Conservation (phyloP, 257 asterid genomes). For the Capsicum baccatum region DNA sequence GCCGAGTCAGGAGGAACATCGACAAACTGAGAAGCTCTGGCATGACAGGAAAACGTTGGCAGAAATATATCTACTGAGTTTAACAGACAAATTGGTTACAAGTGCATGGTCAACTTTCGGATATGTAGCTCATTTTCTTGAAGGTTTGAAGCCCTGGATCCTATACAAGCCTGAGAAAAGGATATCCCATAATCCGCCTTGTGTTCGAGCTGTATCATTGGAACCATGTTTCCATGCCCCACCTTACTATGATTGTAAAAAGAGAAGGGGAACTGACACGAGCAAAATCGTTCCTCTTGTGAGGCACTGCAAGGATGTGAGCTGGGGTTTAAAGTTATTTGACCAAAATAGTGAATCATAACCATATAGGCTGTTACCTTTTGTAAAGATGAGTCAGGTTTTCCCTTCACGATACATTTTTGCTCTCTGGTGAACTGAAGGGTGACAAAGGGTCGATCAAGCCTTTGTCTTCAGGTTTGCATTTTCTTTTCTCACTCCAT, state of each 20-base stretch:
- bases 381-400: neutral
- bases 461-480: too few relatives aligned
- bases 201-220: constrained; percentile 57
- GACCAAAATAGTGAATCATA: constrained; percentile 32
- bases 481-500: too few relatives aligned
- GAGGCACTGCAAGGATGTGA: constrained; percentile 72
- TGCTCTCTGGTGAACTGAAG: neutral
- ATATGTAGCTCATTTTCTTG: constrained; percentile 84
- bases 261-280: constrained; percentile 46
- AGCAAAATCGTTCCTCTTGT: constrained; percentile 64
- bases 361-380: constrained; percentile 1
- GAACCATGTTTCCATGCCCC: constrained; percentile 82
- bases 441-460: too few relatives aligned
- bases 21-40: constrained; percentile 52
- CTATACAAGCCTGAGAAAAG: constrained; percentile 59
- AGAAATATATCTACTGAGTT: constrained; percentile 72
- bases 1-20: constrained; percentile 68
- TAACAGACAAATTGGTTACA: constrained; percentile 73
- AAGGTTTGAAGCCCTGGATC: constrained; percentile 81
- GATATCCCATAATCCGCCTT: constrained; percentile 56
- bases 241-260: constrained; percentile 56
- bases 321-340: constrained; percentile 74
- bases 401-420: constrained; percentile 11
- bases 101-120: constrained; percentile 88
- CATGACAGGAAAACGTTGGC: constrained; percentile 75